phyloP scores from a whole-genome alignment of 495 filamentous ascomycete genomes.

The Tuber magnatum region DNA sequence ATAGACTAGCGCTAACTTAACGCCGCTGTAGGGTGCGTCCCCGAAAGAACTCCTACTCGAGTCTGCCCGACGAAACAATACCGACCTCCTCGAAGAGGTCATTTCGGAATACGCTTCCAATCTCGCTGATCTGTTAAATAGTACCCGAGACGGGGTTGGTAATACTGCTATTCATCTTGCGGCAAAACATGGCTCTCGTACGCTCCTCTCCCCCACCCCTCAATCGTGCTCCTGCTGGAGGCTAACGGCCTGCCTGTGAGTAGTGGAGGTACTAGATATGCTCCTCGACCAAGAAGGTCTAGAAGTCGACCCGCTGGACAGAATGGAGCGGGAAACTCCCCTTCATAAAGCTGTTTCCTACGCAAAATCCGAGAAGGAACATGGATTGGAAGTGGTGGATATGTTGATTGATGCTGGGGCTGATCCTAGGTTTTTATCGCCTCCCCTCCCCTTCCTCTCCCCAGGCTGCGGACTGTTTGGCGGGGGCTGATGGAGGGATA shows the following conservation, averaged over 20 bases:
- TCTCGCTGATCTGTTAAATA: slow-evolving; percentile 70
- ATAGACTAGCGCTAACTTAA: slow-evolving; percentile 5
- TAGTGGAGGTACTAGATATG: slow-evolving; percentile 81
- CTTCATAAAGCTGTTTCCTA: slow-evolving; percentile 82
- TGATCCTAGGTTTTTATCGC: slow-evolving; percentile 54
- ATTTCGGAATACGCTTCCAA: slow-evolving; percentile 49
- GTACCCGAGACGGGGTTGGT: slow-evolving; percentile 72
- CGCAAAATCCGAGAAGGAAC: slow-evolving; percentile 62
- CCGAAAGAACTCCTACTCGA: slow-evolving; percentile 80
- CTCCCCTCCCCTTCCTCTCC: slow-evolving; percentile 21
- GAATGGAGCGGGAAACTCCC: slow-evolving; percentile 77
- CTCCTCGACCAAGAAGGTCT: slow-evolving; percentile 91
- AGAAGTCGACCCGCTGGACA: slow-evolving; percentile 84
- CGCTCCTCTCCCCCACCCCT: slow-evolving; percentile 38
- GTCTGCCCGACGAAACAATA: slow-evolving; percentile 87
- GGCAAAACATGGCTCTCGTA: slow-evolving; percentile 77
- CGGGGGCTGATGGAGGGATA: slow-evolving; percentile 24
- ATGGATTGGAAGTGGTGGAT: slow-evolving; percentile 63
- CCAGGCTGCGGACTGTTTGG: slow-evolving; percentile 10
- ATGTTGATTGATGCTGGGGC: slow-evolving; percentile 93
- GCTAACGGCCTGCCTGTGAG: slow-evolving; percentile 13
- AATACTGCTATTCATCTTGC: slow-evolving; percentile 85
- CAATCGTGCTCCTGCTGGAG: neutral
- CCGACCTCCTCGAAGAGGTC: slow-evolving; percentile 59
- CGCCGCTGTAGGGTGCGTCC: slow-evolving; percentile 64